Conservation (phyloP, 2,329 filamentous ascomycete genomes). For the Amauroascus niger region DNA sequence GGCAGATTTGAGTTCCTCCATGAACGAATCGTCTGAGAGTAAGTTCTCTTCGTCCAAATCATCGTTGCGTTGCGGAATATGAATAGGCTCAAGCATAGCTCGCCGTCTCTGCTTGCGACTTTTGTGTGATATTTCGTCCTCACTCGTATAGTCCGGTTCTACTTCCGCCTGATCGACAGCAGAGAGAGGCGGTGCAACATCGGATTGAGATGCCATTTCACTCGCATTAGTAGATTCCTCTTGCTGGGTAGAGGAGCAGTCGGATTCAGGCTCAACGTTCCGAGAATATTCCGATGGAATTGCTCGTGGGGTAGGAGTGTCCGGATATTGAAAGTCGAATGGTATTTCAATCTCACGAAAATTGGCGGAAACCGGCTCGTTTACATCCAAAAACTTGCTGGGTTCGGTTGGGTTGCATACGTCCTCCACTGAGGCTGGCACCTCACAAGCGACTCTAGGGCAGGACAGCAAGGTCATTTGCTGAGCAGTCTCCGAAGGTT, state of each 20-base stretch:
- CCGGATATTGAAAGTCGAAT: slow-evolving; percentile 5
- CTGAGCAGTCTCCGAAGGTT: background rate
- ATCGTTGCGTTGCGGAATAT: slow-evolving; percentile 29
- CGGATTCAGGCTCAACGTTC: background rate
- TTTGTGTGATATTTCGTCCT: slow-evolving; percentile 22
- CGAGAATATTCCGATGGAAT: slow-evolving; percentile 2
- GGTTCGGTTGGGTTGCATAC: background rate
- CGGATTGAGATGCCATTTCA: background rate
- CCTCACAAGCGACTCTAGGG: background rate
- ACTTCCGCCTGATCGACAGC: background rate
- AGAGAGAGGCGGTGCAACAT: background rate
- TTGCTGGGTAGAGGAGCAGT: background rate
- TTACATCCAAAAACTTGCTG: background rate
- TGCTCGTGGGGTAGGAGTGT: slow-evolving; percentile 14
- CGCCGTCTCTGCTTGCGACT: slow-evolving; percentile 30
- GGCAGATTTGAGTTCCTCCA: slow-evolving; percentile 76
- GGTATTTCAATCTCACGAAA: slow-evolving; percentile 9
- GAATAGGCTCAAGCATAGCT: slow-evolving; percentile 45
- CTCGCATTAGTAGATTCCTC: background rate
- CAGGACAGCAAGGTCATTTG: background rate
- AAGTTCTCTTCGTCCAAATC: slow-evolving; percentile 37
- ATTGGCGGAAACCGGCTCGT: background rate
- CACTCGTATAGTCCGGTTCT: slow-evolving; percentile 15
- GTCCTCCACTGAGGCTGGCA: background rate
- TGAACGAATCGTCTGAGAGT: slow-evolving; percentile 59